Base-by-base conservation (phyloP, 2,329 filamentous ascomycete species). In the Cryoendolithus antarcticus region DNA sequence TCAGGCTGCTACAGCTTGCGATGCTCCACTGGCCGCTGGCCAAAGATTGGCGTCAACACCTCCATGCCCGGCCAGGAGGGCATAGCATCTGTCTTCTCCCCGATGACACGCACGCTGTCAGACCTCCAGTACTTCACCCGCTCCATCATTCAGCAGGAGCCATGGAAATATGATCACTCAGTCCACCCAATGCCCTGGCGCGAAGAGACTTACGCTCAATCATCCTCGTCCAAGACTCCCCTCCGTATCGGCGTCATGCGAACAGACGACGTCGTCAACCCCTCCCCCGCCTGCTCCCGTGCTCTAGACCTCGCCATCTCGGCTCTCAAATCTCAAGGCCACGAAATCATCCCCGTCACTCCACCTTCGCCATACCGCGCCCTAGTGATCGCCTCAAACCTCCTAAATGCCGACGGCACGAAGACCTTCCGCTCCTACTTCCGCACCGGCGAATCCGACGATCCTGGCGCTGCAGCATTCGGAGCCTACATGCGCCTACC, bases 11-110 rank as follows among this genome's bases (percentile, higher is more conserved):
- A 93, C 61, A 81, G 82, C 11, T 64, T 95, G 15, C 77, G 83
- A 29, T 94, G 88, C 62, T 88, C 83, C 3, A 93, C 84, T 1
- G 88, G 89, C 2, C 73, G 88, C 35, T 95, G 88, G 86, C 85
- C 86, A 1, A 93, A 93, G 60, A 71, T 75, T 32, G 86, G 86
- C 7, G 78, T 86, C 57, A 75, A 74, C 44, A 94, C 88, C 0
- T 88, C 82, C 51, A 94, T 94, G 86, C 77, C 83, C 0, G 89
- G 89, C 0, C 86, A 95, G 57, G 89, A 95, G 56, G 88, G 86
- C 1, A 77, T 95, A 27, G 78, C 85, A 1, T 84, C 81, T 46
- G 86, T 94, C 12, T 94, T 88, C 62, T 89, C 83, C 42, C 88
- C 88, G 4, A 95, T 96, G 89, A 76, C 88, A 2, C 74, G 86